Evolutionary conservation across 2,329 filamentous ascomycete genomes (phyloP).

Genomic region (Aspergillus melleus): DNA sequence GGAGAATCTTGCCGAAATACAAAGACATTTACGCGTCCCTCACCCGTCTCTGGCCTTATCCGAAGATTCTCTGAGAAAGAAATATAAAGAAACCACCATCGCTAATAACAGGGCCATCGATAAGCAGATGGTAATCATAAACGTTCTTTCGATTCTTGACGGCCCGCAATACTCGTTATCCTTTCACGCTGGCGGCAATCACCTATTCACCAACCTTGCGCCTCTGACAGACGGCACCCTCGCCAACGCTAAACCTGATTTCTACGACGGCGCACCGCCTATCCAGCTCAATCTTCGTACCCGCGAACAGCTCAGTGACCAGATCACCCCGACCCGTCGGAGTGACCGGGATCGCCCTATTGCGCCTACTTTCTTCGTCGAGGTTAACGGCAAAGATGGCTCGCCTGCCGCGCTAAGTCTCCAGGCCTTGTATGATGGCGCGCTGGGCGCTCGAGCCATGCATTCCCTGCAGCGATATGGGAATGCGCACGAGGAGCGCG

Average conservation of each 20-base stretch:
- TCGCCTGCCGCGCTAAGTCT: background rate
- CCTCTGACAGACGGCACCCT: background rate
- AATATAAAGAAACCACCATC: background rate
- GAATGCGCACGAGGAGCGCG: background rate
- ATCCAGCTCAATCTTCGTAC: background rate
- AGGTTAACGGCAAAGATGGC: background rate
- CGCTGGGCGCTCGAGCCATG: constrained; percentile 6
- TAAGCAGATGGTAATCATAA: background rate
- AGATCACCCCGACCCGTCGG: background rate
- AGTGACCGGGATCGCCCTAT: background rate
- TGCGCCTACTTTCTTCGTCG: background rate
- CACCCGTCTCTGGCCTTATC: constrained; percentile 1
- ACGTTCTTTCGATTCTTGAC: background rate
- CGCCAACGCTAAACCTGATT: background rate
- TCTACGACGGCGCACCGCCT: background rate
- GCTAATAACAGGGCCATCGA: background rate
- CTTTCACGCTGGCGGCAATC: background rate
- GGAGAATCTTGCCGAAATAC: constrained; percentile 2
- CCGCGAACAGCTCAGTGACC: background rate
- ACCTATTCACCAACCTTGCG: background rate
- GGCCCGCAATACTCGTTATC: background rate
- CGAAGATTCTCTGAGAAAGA: background rate
- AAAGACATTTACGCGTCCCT: background rate
- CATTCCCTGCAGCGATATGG: background rate
- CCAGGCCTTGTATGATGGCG: constrained; percentile 3